Evolutionary conservation across 2,329 filamentous ascomycete genomes (phyloP), one percentile per base, ranked within the genome.

Genomic region (Aspergillus sp.): DNA sequence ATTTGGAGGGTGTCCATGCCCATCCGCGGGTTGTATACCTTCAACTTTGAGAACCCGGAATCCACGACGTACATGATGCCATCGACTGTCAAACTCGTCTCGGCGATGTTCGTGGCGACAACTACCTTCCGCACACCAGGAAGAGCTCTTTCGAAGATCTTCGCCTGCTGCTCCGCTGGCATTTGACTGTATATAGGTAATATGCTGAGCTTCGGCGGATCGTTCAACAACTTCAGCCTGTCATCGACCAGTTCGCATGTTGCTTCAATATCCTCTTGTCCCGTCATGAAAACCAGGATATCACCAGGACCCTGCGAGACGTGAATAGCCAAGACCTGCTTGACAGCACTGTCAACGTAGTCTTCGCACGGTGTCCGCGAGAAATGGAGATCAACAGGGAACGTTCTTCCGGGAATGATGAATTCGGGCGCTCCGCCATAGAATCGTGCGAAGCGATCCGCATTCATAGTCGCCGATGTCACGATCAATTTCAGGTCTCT

Each of bases 31-130:
- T 98, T 98, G 63, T 96, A 98, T 4, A 98, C 91, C 57, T 98
- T 98, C 54, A 96, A 75, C 58, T 98, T 98, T 2, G 86, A 93
- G 59, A 89, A 98, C 1, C 91, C 91, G 2, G 85, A 79, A 57
- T 98, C 91, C 4, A 98, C 91, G 14, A 98, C 91, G 51, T 94
- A 98, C 81, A 96, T 96, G 61, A 98, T 98, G 44, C 91, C 91
- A 53, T 98, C 91, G 4, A 98, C 91, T 0, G 91, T 98, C 64
- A 98, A 68, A 69, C 86, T 94, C 0, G 91, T 98, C 60, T 98
- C 91, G 2, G 91, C 91, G 59, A 98, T 98, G 51, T 98, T 98
- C 19, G 91, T 98, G 1, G 93, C 91, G 25, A 98, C 89, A 43
- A 98, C 94, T 49, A 94, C 93, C 57, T 98, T 98, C 37, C 91